Evolutionary conservation across 2,329 filamentous ascomycete genomes (phyloP), one percentile per base, ranked within the genome.

Genomic region (Tolypocladium endophyticum): DNA sequence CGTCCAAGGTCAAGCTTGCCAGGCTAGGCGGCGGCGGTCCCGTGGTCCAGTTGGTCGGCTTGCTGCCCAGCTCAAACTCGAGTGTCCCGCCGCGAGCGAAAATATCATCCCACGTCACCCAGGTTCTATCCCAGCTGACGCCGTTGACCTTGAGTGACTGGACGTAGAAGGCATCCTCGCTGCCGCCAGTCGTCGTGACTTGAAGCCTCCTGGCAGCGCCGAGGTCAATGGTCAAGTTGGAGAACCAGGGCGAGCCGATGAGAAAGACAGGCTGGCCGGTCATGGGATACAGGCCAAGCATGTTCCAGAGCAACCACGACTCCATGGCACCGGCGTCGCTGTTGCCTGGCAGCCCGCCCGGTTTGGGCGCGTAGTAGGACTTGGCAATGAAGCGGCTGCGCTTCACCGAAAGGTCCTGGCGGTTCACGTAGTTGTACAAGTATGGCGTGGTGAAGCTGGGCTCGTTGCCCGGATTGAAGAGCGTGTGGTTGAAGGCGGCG

Each of bases 321-420:
- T 90, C 85, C 86, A 90, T 89, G 18, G 87, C 85, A 8, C 87
- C 87, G 1, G 85, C 86, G 69, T 90, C 87, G 53, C 81, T 85
- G 70, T 90, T 89, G 0, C 87, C 87, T 0, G 87, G 87, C 0
- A 90, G 75, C 0, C 87, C 87, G 9, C 66, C 67, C 0, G 76
- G 74, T 0, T 79, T 80, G 1, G 80, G 75, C 56, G 74, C 76
- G 71, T 88, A 89, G 72, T 82, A 84, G 18, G 74, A 71, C 63
- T 84, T 82, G 36, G 85, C 85, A 54, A 87, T 76, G 58, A 74
- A 74, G 56, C 87, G 81, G 53, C 81, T 83, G 62, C 81, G 79
- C 59, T 79, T 68, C 23, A 89, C 85, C 3, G 79, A 80, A 36
- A 84, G 78, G 65, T 86, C 81, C 65, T 87, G 87, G 54, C 82